Evolutionary conservation across 768 basidiomycete species (phyloP).

Genomic region (Lentinula guzmanii): DNA sequence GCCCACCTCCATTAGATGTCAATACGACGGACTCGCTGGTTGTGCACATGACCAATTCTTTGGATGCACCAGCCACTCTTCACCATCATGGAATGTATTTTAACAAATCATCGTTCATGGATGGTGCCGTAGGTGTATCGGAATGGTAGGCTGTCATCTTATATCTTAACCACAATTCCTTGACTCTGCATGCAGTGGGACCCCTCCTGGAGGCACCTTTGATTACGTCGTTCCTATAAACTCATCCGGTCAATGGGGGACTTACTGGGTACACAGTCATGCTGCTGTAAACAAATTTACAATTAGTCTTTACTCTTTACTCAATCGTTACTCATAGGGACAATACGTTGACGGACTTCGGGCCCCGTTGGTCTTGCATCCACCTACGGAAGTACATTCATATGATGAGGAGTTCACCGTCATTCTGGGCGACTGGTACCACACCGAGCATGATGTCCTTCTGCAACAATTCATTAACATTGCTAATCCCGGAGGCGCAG

Average conservation of each 20-base stretch:
- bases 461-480: conserved; percentile 62
- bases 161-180: not conserved
- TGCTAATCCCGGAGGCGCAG: conserved; percentile 76
- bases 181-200: conserved; percentile 43
- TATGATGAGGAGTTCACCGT: conserved; percentile 94
- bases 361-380: conserved; percentile 78
- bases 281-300: conserved; percentile 31
- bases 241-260: conserved; percentile 66
- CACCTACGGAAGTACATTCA: conserved; percentile 51
- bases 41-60: conserved; percentile 70
- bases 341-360: conserved; percentile 94
- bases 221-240: conserved; percentile 73
- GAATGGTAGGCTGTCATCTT: conserved; percentile 58
- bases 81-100: conserved; percentile 98
- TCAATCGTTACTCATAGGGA: conserved; percentile 35
- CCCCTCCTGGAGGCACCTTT: conserved; percentile 65
- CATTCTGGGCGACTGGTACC: conserved; percentile 90
- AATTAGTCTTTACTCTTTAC: not conserved
- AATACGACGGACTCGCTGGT: conserved; percentile 65
- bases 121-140: conserved; percentile 76
- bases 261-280: conserved; percentile 80
- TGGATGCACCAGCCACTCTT: conserved; percentile 62
- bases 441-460: conserved; percentile 61
- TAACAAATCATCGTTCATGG: conserved; percentile 82
- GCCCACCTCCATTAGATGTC: conserved; percentile 78